These are phyloP conservation scores for Barnettozyma salicaria DNA, from an alignment of 805 yeast genomes.

Conservation along the genomic window DNA sequence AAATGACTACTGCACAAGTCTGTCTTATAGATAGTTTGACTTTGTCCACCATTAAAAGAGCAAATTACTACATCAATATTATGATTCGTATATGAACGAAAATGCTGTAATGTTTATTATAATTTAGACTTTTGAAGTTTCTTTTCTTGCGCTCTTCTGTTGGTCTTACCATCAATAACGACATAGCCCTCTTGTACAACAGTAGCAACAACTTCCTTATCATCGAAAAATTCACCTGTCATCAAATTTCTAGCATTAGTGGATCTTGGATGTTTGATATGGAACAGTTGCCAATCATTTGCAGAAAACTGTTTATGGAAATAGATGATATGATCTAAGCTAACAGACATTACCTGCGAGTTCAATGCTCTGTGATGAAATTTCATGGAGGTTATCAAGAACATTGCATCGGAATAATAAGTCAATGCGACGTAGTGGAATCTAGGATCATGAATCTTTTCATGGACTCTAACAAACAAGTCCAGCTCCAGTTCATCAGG, in stretches of 20 bases:
- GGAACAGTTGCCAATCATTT: constrained; percentile 47
- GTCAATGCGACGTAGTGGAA: constrained; percentile 53
- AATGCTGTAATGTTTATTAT: constrained; percentile 1
- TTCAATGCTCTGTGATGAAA: constrained; percentile 41
- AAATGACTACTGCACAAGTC: constrained; percentile 4
- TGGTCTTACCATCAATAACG: constrained; percentile 16
- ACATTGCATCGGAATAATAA: constrained; percentile 52
- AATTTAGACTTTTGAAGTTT: constrained; percentile 2
- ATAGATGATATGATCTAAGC: constrained; percentile 62
- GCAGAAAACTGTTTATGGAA: constrained; percentile 49
- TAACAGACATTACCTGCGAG: constrained; percentile 46
- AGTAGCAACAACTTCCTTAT: constrained; percentile 47
- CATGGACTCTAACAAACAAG: constrained; percentile 13
- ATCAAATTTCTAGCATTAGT: constrained; percentile 49
- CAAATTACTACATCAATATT: not conserved
- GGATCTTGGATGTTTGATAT: constrained; percentile 43
- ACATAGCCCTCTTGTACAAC: constrained; percentile 62
- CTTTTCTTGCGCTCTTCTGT: not conserved
- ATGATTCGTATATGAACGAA: not conserved
- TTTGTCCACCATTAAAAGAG: not conserved
- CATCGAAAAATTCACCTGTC: constrained; percentile 49
- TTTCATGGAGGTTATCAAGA: constrained; percentile 47
- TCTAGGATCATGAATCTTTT: constrained; percentile 23
- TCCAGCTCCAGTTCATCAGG: constrained; percentile 20
- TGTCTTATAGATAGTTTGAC: too few relatives aligned